These are phyloP conservation scores for Dichotomopilus funicola DNA, from an alignment of 2,329 filamentous ascomycete species.

Conservation along the genomic window DNA sequence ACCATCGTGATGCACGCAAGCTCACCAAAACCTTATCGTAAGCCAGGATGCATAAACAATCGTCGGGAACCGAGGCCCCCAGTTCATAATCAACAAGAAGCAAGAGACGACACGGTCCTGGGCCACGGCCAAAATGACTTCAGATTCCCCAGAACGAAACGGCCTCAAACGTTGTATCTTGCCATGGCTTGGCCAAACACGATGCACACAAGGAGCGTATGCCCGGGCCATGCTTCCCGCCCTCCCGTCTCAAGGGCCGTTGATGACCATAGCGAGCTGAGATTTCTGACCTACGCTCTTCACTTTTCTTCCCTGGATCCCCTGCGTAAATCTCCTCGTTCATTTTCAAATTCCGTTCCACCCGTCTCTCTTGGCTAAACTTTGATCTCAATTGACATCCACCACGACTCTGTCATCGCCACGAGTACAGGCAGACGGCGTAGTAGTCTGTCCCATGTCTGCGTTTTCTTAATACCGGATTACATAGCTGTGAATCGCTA, in stretches of 20 bases:
- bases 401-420: too few relatives aligned
- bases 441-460: not conserved
- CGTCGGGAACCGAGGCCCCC: not conserved
- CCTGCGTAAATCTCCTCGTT: not conserved
- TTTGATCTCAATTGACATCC: not conserved
- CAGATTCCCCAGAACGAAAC: constrained; percentile 3
- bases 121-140: not conserved
- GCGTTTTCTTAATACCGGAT: not conserved
- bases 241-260: not conserved
- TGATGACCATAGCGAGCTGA: not conserved
- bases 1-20: not conserved
- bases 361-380: not conserved
- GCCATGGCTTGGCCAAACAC: constrained; percentile 2
- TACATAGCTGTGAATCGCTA: not conserved
- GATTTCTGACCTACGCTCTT: not conserved
- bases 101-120: not conserved
- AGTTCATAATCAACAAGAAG: not conserved
- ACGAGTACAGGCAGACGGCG: not conserved
- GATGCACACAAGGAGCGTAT: not conserved
- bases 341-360: not conserved
- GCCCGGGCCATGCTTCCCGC: not conserved
- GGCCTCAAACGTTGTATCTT: constrained; percentile 11
- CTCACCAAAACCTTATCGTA: not conserved
- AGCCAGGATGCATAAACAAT: not conserved
- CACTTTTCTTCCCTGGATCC: not conserved